Conservation (phyloP, 495 filamentous ascomycete genomes). For the Hypoxylon subgilvum region DNA sequence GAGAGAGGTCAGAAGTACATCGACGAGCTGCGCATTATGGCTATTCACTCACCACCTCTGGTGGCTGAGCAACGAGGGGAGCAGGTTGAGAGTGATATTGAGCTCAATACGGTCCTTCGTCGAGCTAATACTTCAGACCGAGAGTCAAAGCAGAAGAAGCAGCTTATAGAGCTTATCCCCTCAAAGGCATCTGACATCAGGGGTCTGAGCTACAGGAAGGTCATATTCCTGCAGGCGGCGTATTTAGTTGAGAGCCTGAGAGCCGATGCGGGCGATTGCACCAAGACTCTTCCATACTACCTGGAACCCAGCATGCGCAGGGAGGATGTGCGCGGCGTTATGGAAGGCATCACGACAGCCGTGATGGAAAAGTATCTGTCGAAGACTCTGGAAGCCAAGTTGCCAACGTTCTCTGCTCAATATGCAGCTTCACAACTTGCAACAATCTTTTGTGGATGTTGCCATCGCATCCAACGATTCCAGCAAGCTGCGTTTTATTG, state of each 20-base stretch:
- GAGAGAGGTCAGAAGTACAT: conserved; percentile 68
- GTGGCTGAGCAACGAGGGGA: conserved; percentile 84
- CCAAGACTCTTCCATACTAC: conserved; percentile 86
- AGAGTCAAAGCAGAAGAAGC: conserved; percentile 77
- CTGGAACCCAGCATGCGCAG: conserved; percentile 83
- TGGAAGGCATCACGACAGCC: conserved; percentile 78
- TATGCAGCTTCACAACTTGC: conserved; percentile 88
- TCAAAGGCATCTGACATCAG: conserved; percentile 76
- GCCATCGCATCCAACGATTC: conserved; percentile 87
- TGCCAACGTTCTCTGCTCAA: conserved; percentile 78
- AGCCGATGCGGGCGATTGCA: conserved; percentile 82
- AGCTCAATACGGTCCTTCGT: conserved; percentile 88
- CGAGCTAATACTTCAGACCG: conserved; percentile 79
- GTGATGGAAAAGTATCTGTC: conserved; percentile 76
- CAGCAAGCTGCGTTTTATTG: conserved; percentile 81
- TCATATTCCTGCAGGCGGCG: conserved; percentile 88
- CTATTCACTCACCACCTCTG: conserved; percentile 81
- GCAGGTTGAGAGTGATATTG: conserved; percentile 90
- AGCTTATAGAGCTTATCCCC: conserved; percentile 73
- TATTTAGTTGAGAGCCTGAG: conserved; percentile 84
- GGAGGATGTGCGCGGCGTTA: conserved; percentile 80
- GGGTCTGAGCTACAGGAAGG: conserved; percentile 79
- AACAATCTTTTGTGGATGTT: conserved; percentile 82
- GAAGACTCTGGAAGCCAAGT: conserved; percentile 70
- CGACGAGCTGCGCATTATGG: conserved; percentile 78